phyloP scores from a whole-genome alignment of 2,329 filamentous ascomycete species.

The Periglandula ipomoeae region DNA sequence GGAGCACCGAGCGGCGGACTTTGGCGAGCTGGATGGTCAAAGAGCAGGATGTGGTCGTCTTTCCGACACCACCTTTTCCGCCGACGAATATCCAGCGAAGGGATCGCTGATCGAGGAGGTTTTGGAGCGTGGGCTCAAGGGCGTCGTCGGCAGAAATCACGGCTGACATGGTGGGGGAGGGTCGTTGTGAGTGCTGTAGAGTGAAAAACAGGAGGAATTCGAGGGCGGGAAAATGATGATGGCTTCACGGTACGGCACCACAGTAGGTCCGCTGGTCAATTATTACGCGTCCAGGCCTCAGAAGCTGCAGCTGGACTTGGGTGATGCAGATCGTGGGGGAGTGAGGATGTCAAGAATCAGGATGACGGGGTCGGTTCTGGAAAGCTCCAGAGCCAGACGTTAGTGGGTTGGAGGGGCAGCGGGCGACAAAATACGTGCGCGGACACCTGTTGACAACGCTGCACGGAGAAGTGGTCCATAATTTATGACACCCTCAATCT shows the following conservation, averaged over 20 bases:
- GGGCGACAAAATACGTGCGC: background rate
- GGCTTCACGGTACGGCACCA: background rate
- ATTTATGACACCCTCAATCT: too few relatives aligned
- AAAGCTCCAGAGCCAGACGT: constrained; percentile 1
- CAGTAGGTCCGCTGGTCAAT: background rate
- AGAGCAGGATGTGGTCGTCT: constrained; percentile 98
- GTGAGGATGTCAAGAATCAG: background rate
- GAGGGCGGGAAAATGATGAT: too few relatives aligned
- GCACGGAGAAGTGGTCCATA: too few relatives aligned
- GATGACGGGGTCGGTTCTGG: background rate
- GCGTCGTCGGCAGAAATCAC: constrained; percentile 50
- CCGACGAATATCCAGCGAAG: constrained; percentile 99
- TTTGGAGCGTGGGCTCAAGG: constrained; percentile 88
- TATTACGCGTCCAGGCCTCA: too few relatives aligned
- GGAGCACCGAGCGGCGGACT: constrained; percentile 87
- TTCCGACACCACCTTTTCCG: constrained; percentile 95
- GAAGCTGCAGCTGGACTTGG: background rate
- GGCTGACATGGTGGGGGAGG: constrained; percentile 26
- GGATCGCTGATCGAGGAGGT: constrained; percentile 88
- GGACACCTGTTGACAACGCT: too few relatives aligned
- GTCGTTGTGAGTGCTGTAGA: background rate
- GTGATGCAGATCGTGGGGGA: background rate
- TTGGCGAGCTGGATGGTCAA: constrained; percentile 95
- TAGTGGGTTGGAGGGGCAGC: background rate
- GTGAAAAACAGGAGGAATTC: too few relatives aligned